A percentile compares a stretch with the other conserved stretches of the same genome.
Evolutionary conservation across 441 rosid genomes (phyloP).

Genomic region (Brassica hybrid): DNA sequence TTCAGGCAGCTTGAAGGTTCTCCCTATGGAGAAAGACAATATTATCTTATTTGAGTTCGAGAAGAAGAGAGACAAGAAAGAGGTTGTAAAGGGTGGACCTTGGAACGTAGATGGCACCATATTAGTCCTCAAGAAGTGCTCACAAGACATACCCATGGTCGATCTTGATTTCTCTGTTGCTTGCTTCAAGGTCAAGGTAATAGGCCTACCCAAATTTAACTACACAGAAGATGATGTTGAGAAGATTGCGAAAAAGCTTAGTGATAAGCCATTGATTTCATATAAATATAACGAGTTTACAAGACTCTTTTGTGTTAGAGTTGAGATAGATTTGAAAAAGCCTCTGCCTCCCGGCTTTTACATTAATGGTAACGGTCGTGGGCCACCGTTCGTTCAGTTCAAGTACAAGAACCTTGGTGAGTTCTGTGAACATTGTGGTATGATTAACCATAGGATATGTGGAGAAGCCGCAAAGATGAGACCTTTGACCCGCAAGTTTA

Average conservation of each 20-base stretch:
- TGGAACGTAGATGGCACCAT: slow-evolving; percentile 10
- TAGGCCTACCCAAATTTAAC: not conserved
- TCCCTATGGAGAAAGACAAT: not conserved
- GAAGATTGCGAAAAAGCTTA: not conserved
- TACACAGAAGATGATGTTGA: slow-evolving; percentile 1
- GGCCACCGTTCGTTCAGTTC: not conserved
- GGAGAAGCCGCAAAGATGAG: slow-evolving; percentile 7
- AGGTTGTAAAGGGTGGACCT: not conserved
- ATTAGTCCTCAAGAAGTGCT: not conserved
- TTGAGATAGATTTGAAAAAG: slow-evolving; percentile 1
- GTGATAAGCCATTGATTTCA: not conserved
- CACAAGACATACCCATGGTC: not conserved
- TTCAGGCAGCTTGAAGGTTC: not conserved
- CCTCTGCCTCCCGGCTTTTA: slow-evolving; percentile 6
- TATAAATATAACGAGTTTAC: not conserved
- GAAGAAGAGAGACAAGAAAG: not conserved
- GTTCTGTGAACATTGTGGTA: slow-evolving; percentile 4
- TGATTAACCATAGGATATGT: not conserved
- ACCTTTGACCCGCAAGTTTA: slow-evolving; percentile 1
- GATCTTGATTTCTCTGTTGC: slow-evolving; percentile 15
- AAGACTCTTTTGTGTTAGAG: not conserved
- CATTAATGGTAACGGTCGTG: not conserved
- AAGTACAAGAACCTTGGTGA: slow-evolving; percentile 9
- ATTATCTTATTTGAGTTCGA: slow-evolving; percentile 9
- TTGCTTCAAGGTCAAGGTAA: slow-evolving; percentile 10